phyloP scores from a whole-genome alignment of 2,329 filamentous ascomycete genomes.

The Teratosphaeria nubilosa region DNA sequence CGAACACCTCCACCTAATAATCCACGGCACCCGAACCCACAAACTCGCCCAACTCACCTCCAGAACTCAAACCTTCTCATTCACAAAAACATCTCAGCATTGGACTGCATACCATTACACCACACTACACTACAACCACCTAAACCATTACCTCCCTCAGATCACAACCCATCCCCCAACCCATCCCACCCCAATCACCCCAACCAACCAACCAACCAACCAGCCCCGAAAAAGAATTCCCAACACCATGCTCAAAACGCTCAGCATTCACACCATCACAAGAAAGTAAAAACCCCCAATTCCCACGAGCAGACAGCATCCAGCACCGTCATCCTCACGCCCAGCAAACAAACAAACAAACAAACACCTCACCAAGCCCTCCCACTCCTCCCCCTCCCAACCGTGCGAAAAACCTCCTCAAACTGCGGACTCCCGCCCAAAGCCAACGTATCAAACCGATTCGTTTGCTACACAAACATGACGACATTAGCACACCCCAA shows the following conservation, averaged over 20 bases:
- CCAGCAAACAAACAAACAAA: no score
- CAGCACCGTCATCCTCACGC: neutral
- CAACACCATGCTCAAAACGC: conserved; percentile 7
- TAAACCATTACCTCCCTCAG: neutral
- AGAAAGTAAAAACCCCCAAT: no score
- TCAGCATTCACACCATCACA: neutral
- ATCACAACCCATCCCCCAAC: no score
- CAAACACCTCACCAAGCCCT: conserved; percentile 22
- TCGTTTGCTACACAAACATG: conserved; percentile 29
- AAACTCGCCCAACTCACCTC: no score
- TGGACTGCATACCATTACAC: no score
- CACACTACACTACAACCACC: neutral
- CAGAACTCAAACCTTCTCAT: no score
- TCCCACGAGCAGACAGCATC: neutral
- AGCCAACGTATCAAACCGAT: conserved; percentile 39
- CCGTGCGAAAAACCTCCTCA: conserved; percentile 12
- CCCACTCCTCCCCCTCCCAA: conserved; percentile 30
- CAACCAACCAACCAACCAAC: neutral
- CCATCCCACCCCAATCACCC: no score
- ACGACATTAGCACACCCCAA: neutral
- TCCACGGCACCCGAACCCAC: no score
- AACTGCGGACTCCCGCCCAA: conserved; percentile 10
- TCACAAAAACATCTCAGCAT: no score
- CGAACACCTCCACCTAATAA: no score
- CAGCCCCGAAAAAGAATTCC: neutral